These are phyloP conservation scores for Trichoderma asperelloides DNA, from an alignment of 495 filamentous ascomycete species.

Conservation along the genomic window DNA sequence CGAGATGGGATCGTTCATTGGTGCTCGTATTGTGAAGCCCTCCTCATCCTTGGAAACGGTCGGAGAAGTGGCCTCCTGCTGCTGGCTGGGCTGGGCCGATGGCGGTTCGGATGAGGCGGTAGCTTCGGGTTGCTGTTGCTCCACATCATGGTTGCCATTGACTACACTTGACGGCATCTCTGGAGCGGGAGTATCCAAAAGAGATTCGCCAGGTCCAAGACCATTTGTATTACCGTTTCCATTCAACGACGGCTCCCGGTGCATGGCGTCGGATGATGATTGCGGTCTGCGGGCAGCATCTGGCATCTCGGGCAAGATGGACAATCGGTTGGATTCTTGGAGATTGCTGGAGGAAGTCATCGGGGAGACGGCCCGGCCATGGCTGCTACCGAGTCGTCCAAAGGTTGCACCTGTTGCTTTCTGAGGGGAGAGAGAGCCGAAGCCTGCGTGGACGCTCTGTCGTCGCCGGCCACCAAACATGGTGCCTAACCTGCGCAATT, in stretches of 20 bases:
- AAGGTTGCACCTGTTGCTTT: conserved; percentile 43
- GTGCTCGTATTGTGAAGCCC: conserved; percentile 60
- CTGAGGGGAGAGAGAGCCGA: conserved; percentile 36
- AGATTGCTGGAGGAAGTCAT: conserved; percentile 46
- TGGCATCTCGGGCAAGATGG: conserved; percentile 42
- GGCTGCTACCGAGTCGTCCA: conserved; percentile 41
- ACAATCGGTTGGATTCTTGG: conserved; percentile 41
- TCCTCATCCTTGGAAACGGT: conserved; percentile 43
- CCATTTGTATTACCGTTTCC: conserved; percentile 40
- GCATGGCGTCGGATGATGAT: conserved; percentile 10
- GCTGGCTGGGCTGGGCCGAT: conserved; percentile 28
- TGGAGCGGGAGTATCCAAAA: conserved; percentile 20
- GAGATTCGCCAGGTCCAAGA: conserved; percentile 18
- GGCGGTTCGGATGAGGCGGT: conserved; percentile 38
- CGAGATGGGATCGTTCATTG: conserved; percentile 69
- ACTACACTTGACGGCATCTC: conserved; percentile 21
- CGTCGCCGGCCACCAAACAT: conserved; percentile 58
- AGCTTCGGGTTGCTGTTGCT: conserved; percentile 29
- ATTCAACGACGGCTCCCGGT: conserved; percentile 24
- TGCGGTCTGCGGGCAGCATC: conserved; percentile 24
- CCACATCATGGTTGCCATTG: conserved; percentile 30
- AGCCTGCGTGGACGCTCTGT: conserved; percentile 47
- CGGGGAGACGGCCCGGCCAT: conserved; percentile 40
- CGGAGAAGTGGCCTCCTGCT: conserved; percentile 20
- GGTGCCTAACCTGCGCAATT: conserved; percentile 63